Evolutionary conservation across 495 filamentous ascomycete species (phyloP).

Genomic region (Daldinia caldariorum): DNA sequence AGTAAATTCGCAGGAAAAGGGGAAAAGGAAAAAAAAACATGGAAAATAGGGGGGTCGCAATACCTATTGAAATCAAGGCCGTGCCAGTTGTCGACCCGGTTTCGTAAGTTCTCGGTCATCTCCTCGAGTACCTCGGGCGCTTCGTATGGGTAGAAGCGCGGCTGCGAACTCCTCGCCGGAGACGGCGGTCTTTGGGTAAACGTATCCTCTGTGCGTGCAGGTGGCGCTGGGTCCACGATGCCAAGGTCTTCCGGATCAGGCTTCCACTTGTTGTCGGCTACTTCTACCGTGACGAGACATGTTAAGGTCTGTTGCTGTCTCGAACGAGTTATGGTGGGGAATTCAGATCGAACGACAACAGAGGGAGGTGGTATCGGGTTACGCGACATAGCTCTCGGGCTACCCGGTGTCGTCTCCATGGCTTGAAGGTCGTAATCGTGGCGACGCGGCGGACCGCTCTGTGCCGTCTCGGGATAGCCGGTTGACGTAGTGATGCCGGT

Average conservation of each 20-base stretch:
- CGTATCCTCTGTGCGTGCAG: conserved; percentile 57
- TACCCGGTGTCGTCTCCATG: conserved; percentile 88
- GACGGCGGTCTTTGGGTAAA: conserved; percentile 60
- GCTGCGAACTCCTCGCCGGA: conserved; percentile 57
- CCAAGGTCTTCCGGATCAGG: conserved; percentile 86
- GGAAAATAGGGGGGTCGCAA: conserved; percentile 22
- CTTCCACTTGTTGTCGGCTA: conserved; percentile 91
- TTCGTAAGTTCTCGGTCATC: conserved; percentile 85
- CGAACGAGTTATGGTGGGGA: conserved; percentile 90
- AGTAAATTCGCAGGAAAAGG: conserved; percentile 7
- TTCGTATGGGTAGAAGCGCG: conserved; percentile 67
- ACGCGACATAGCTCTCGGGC: conserved; percentile 75
- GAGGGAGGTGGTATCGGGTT: conserved; percentile 93
- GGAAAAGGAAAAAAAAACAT: neutral
- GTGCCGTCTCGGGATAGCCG: conserved; percentile 75
- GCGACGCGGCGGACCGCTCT: conserved; percentile 69
- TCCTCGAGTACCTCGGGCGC: conserved; percentile 77
- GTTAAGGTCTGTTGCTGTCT: conserved; percentile 95
- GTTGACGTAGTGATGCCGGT: conserved; percentile 77
- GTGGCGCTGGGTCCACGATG: conserved; percentile 60
- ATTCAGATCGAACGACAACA: conserved; percentile 94
- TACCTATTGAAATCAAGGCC: conserved; percentile 94
- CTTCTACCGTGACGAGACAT: conserved; percentile 93
- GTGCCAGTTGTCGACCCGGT: conserved; percentile 97
- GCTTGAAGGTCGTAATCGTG: conserved; percentile 97